Evolutionary conservation across 495 filamentous ascomycete species (phyloP).

Genomic region (Penicillium canariense): DNA sequence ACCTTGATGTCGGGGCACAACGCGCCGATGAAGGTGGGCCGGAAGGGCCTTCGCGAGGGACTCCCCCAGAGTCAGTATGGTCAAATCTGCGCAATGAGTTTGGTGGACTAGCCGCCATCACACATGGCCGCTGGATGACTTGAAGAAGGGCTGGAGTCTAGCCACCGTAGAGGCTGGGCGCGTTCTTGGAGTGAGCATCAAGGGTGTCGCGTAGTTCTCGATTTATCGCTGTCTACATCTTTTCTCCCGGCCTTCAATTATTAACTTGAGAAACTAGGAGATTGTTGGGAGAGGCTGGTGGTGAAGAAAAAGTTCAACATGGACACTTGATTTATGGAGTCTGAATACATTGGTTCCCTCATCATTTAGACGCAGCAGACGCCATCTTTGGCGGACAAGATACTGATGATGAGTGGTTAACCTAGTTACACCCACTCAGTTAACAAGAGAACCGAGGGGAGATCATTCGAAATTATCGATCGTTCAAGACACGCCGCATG

Average conservation of each 20-base stretch:
- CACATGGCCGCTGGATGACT: not conserved
- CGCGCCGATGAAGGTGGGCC: conserved; percentile 1
- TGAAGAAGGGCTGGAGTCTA: not conserved
- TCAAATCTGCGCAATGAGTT: not conserved
- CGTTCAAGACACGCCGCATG: too few species aligned
- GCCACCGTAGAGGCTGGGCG: not conserved
- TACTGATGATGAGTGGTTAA: not conserved
- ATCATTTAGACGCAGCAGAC: not conserved
- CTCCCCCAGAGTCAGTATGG: not conserved
- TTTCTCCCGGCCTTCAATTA: too few species aligned
- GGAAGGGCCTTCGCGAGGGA: not conserved
- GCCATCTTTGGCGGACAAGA: not conserved
- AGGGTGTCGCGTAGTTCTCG: too few species aligned
- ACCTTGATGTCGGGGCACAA: not conserved
- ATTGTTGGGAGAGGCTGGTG: too few species aligned
- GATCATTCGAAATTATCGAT: too few species aligned
- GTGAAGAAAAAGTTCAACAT: too few species aligned
- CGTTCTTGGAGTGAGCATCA: not conserved
- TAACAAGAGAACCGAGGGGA: not conserved
- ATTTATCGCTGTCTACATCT: too few species aligned
- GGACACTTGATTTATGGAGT: too few species aligned
- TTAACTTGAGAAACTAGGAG: too few species aligned
- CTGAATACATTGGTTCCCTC: not conserved
- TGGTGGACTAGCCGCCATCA: not conserved
- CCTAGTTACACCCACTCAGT: not conserved